Evolutionary conservation across 495 filamentous ascomycete species (phyloP).

Genomic region (Aspergillus steynii): DNA sequence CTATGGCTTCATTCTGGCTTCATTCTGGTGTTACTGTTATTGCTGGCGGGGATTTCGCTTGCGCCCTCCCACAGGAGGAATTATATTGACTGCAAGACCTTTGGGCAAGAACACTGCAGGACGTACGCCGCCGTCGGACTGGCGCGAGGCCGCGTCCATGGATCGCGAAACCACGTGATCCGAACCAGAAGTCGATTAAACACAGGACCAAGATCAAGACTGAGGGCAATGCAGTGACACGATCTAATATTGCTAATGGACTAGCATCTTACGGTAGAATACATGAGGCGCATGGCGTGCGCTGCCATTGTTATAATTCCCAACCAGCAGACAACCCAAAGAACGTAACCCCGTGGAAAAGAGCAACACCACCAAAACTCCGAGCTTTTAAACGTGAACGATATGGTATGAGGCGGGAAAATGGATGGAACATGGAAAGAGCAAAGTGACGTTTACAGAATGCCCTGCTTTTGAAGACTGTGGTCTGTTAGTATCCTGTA

Average conservation of each 20-base stretch:
- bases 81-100: not conserved
- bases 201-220: not conserved
- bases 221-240: not conserved
- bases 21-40: not conserved
- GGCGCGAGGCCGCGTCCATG: slow-evolving; percentile 29
- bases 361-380: slow-evolving; percentile 35
- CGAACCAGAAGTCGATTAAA: not conserved
- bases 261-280: slow-evolving; percentile 19
- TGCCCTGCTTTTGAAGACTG: slow-evolving; percentile 58
- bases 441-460: slow-evolving; percentile 30
- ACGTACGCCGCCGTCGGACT: not conserved
- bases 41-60: not conserved
- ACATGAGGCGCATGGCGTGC: slow-evolving; percentile 20
- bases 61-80: not conserved
- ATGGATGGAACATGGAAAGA: not conserved
- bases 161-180: slow-evolving; percentile 44
- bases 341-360: slow-evolving; percentile 16
- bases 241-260: slow-evolving; percentile 6
- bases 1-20: not conserved
- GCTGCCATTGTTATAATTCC: slow-evolving; percentile 13
- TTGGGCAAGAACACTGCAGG: not conserved
- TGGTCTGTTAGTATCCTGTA: slow-evolving; percentile 26
- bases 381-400: slow-evolving; percentile 27
- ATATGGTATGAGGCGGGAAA: slow-evolving; percentile 16
- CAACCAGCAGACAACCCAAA: slow-evolving; percentile 20